Conservation (phyloP, 192 early-diverging fungal genomes). For the Coemansia furcata region DNA sequence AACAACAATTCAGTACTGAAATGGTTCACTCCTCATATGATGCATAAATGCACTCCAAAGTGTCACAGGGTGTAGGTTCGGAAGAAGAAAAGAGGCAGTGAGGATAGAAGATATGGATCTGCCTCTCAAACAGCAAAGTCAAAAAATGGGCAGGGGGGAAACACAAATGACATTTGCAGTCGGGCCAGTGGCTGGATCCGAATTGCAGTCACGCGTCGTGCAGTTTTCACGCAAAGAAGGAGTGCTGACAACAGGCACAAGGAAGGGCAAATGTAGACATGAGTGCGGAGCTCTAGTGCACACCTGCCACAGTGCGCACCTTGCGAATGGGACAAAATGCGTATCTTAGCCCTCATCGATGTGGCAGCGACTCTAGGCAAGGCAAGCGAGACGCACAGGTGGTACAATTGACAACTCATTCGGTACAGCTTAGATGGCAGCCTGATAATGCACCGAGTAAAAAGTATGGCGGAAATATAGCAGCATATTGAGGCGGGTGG, state of each 20-base stretch:
- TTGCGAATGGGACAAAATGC: neutral
- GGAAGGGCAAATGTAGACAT: neutral
- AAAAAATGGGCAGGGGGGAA: neutral
- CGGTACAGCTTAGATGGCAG: neutral
- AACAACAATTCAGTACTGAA: neutral
- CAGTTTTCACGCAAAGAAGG: neutral
- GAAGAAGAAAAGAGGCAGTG: neutral
- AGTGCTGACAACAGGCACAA: neutral
- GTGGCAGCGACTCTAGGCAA: neutral
- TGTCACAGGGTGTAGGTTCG: slow-evolving; percentile 1
- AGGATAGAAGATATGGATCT: neutral
- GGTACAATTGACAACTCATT: neutral
- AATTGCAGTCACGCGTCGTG: slow-evolving; percentile 3
- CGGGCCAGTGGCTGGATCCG: slow-evolving; percentile 1
- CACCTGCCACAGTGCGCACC: neutral
- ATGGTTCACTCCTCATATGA: slow-evolving; percentile 7
- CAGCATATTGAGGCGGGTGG: neutral
- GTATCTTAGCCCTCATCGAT: neutral
- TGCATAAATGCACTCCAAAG: slow-evolving; percentile 5
- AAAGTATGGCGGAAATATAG: neutral
- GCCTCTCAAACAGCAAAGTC: neutral
- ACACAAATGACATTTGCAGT: neutral
- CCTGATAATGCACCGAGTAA: neutral
- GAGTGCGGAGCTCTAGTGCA: neutral
- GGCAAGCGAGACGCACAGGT: slow-evolving; percentile 3